Evolutionary conservation across 495 filamentous ascomycete species (phyloP).

Genomic region (Chaetomium tenue): DNA sequence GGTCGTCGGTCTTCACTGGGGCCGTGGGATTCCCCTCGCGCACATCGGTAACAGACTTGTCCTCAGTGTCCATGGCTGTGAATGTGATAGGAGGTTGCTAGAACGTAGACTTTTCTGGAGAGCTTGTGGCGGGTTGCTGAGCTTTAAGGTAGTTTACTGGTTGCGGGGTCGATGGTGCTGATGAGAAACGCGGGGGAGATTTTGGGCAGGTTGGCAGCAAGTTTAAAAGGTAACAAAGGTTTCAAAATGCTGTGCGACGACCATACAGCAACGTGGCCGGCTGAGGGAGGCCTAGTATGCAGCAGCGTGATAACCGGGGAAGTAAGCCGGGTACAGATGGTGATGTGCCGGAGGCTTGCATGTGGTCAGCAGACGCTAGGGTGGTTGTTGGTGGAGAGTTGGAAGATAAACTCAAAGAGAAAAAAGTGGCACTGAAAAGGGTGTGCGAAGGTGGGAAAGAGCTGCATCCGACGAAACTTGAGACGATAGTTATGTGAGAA

Average conservation of each 20-base stretch:
- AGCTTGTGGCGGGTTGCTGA: background rate
- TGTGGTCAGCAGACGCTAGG: constrained; percentile 7
- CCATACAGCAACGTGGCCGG: constrained; percentile 10
- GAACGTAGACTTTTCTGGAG: background rate
- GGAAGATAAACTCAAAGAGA: background rate
- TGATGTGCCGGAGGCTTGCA: background rate
- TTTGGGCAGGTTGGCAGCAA: background rate
- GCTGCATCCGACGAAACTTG: background rate
- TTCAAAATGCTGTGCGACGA: constrained; percentile 7
- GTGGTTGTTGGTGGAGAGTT: background rate
- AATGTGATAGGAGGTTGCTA: background rate
- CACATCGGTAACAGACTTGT: constrained; percentile 26
- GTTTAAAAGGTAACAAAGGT: background rate
- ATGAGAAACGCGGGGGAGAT: background rate
- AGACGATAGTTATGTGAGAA: background rate
- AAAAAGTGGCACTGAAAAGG: background rate
- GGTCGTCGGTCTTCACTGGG: constrained; percentile 28
- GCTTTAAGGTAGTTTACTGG: too few species aligned
- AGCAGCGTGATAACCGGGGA: constrained; percentile 7
- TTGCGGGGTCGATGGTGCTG: background rate
- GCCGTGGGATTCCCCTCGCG: constrained; percentile 27
- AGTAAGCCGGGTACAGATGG: background rate
- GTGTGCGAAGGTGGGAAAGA: background rate
- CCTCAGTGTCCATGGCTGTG: constrained; percentile 27
- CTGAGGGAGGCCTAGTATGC: constrained; percentile 4